These are phyloP conservation scores for Globisporangium ultimum DNA, from an alignment of 352 stramenopile species.

Conservation along the genomic window DNA sequence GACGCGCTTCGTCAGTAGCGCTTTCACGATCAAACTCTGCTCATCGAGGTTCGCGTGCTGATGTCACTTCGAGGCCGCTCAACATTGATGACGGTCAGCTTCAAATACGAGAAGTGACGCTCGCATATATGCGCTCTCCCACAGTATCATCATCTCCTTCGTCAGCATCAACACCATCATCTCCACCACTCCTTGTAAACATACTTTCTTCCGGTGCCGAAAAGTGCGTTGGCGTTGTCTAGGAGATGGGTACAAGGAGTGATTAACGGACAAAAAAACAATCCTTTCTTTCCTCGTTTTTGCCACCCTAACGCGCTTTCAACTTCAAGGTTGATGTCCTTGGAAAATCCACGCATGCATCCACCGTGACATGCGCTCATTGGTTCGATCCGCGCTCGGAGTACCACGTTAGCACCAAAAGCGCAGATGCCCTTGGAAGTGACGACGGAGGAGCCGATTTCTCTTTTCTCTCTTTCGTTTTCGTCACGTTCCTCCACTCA, in stretches of 20 bases:
- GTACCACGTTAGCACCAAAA: not conserved
- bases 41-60: no score
- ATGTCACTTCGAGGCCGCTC: no score
- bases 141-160: not conserved
- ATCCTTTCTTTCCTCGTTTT: not conserved
- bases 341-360: not conserved
- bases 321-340: conserved; percentile 2
- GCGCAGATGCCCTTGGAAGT: not conserved
- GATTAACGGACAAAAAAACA: not conserved
- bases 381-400: not conserved
- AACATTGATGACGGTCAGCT: not conserved
- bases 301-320: not conserved
- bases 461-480: not conserved
- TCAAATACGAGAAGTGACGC: not conserved
- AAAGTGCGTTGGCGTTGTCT: not conserved
- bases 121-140: not conserved
- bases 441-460: not conserved
- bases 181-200: not conserved
- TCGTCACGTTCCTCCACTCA: not conserved
- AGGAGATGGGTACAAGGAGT: not conserved
- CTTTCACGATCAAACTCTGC: no score
- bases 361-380: not conserved
- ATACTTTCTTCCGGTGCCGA: not conserved
- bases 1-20: no score
- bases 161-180: not conserved